Evolutionary conservation across 495 filamentous ascomycete species (phyloP), one percentile per base, ranked within the genome.

Genomic region (Tetracladium marchalianum): DNA sequence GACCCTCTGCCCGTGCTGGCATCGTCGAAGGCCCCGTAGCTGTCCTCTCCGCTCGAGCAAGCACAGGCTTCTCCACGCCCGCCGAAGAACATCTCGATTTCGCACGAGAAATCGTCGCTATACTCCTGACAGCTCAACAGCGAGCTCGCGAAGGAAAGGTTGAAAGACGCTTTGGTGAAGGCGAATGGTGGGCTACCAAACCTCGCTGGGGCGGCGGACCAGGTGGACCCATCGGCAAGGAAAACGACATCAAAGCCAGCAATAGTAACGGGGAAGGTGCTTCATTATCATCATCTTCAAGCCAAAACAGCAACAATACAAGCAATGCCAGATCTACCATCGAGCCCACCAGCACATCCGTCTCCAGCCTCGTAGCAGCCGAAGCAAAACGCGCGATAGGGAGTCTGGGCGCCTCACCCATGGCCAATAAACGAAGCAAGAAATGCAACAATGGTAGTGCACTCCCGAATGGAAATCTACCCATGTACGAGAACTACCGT

Each of bases 91-190:
- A 70, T 7, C 70, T 87, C 24, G 84, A 92, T 57, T 62, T 87
- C 12, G 75, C 82, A 15, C 73, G 83, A 12, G 89, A 95, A 55
- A 64, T 90, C 1, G 75, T 85, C 10, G 77, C 76, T 10, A 76
- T 87, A 53, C 69, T 95, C 7, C 68, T 88, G 33, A 73, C 87
- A 8, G 89, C 87, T 0, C 88, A 95, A 64, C 85, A 93, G 59
- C 78, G 89, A 24, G 76, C 80, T 11, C 74, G 88, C 27, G 76
- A 92, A 59, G 82, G 82, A 5, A 72, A 67, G 41, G 48, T 55
- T 6, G 85, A 93, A 58, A 68, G 73, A 47, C 70, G 67, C 18
- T 73, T 85, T 6, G 86, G 86, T 2, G 80, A 87, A 44, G 81
- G 77, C 3, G 73, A 81, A 49, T 95, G 89, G 87, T 95, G 87